Evolutionary conservation across 2,329 filamentous ascomycete species (phyloP).

Genomic region (Cordyceps fumosorosea): DNA sequence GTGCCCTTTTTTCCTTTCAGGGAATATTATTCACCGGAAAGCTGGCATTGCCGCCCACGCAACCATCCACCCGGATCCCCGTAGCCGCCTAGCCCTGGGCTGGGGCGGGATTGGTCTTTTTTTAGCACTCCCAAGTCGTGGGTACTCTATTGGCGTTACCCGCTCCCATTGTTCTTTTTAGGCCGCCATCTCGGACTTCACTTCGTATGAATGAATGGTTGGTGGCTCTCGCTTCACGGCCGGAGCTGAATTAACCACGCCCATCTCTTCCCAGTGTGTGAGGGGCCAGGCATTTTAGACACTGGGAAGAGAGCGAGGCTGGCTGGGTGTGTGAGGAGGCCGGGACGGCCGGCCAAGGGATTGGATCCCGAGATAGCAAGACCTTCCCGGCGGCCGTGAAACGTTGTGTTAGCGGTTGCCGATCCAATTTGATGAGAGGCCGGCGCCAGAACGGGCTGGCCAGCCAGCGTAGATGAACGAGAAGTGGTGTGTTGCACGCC

Average conservation of each 20-base stretch:
- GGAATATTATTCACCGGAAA: neutral
- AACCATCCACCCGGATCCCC: neutral
- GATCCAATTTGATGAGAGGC: neutral
- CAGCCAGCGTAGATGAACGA: neutral
- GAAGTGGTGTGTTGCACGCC: neutral
- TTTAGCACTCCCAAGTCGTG: conserved; percentile 8
- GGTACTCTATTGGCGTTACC: neutral
- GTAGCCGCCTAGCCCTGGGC: neutral
- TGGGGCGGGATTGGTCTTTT: conserved; percentile 1
- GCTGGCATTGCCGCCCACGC: conserved; percentile 3
- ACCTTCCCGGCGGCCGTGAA: neutral
- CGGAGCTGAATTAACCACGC: neutral
- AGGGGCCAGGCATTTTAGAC: neutral
- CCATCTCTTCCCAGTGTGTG: neutral
- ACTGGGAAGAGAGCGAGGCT: neutral
- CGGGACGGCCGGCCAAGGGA: neutral
- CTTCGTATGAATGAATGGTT: neutral
- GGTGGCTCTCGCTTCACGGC: neutral
- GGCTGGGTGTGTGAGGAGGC: neutral
- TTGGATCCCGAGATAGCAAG: neutral
- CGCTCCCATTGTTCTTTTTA: neutral
- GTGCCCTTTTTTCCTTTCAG: neutral
- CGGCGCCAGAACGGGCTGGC: neutral
- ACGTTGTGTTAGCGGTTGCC: neutral
- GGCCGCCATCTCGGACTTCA: conserved; percentile 4